Percentiles rank a stretch among this genome's conserved stretches.
Evolutionary conservation across 2,329 filamentous ascomycete genomes (phyloP).

Genomic region (Sporothrix phasma): DNA sequence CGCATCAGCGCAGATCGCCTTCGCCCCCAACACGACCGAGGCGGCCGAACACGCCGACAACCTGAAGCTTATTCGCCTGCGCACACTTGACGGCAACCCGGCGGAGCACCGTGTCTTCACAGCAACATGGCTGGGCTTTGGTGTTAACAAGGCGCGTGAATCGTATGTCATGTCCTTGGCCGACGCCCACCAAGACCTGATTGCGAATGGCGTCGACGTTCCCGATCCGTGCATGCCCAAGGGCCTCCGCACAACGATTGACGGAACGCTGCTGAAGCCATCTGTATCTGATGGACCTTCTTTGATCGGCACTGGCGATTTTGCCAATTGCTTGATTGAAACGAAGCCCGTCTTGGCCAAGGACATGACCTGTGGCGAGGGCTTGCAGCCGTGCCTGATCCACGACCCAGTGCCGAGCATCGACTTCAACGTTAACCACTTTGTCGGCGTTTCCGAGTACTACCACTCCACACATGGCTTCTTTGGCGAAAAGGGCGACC

Average conservation of each 20-base stretch:
- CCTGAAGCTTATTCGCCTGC: slow-evolving; percentile 73
- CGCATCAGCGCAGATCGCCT: slow-evolving; percentile 94
- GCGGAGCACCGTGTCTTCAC: slow-evolving; percentile 87
- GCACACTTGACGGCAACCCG: slow-evolving; percentile 67
- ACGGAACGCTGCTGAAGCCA: slow-evolving; percentile 44
- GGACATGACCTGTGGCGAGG: slow-evolving; percentile 59
- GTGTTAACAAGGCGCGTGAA: slow-evolving; percentile 84
- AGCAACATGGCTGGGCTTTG: slow-evolving; percentile 93
- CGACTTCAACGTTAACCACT: slow-evolving; percentile 95
- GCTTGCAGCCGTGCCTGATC: slow-evolving; percentile 74
- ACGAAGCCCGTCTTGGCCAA: slow-evolving; percentile 86
- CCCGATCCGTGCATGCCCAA: slow-evolving; percentile 85
- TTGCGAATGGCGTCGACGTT: slow-evolving; percentile 49
- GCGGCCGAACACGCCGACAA: slow-evolving; percentile 82
- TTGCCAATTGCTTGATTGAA: slow-evolving; percentile 70
- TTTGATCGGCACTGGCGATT: slow-evolving; percentile 75
- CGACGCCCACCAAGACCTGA: slow-evolving; percentile 45
- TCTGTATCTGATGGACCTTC: slow-evolving; percentile 32
- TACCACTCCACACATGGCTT: slow-evolving; percentile 98
- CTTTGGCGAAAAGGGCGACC: slow-evolving; percentile 68
- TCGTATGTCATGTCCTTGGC: slow-evolving; percentile 73
- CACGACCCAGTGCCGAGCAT: slow-evolving; percentile 92
- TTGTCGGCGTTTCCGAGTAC: slow-evolving; percentile 94
- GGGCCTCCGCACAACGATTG: slow-evolving; percentile 62
- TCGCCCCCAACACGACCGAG: slow-evolving; percentile 88